A percentile compares a stretch with the other conserved stretches of the same genome.
Evolutionary conservation across 2,329 filamentous ascomycete genomes (phyloP).

Genomic region (Aspergillus sp.): DNA sequence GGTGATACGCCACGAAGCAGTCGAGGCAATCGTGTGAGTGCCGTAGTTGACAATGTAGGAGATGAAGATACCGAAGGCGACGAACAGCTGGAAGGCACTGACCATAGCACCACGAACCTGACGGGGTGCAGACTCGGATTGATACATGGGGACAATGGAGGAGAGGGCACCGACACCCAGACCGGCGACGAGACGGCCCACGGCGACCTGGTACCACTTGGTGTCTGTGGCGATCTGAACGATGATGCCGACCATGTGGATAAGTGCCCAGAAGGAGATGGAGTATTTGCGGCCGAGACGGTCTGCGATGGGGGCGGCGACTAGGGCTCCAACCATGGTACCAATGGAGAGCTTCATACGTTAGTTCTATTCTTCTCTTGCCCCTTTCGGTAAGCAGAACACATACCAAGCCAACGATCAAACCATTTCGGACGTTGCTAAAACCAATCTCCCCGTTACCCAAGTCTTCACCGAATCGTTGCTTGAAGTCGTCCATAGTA

Average conservation of each 20-base stretch:
- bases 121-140: constrained; percentile 40
- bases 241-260: constrained; percentile 42
- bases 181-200: constrained; percentile 43
- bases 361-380: constrained; percentile 1
- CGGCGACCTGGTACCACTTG: constrained; percentile 40
- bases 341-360: constrained; percentile 37
- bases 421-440: constrained; percentile 38
- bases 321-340: constrained; percentile 37
- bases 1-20: constrained; percentile 42
- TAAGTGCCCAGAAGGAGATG: constrained; percentile 38
- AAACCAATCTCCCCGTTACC: constrained; percentile 31
- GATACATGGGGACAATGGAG: constrained; percentile 43
- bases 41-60: constrained; percentile 45
- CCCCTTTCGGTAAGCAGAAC: background rate
- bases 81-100: constrained; percentile 44
- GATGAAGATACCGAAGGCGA: constrained; percentile 45
- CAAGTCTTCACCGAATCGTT: constrained; percentile 33
- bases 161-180: constrained; percentile 43
- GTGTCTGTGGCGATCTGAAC: constrained; percentile 39
- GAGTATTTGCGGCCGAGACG: constrained; percentile 40
- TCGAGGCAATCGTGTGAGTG: constrained; percentile 36
- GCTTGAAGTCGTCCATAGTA: constrained; percentile 41
- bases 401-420: constrained; percentile 41
- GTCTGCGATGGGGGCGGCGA: constrained; percentile 41
- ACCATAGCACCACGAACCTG: constrained; percentile 45